These are phyloP conservation scores for Reticulascus tulasneorum DNA, from an alignment of 2,329 filamentous ascomycete genomes.

Conservation along the genomic window DNA sequence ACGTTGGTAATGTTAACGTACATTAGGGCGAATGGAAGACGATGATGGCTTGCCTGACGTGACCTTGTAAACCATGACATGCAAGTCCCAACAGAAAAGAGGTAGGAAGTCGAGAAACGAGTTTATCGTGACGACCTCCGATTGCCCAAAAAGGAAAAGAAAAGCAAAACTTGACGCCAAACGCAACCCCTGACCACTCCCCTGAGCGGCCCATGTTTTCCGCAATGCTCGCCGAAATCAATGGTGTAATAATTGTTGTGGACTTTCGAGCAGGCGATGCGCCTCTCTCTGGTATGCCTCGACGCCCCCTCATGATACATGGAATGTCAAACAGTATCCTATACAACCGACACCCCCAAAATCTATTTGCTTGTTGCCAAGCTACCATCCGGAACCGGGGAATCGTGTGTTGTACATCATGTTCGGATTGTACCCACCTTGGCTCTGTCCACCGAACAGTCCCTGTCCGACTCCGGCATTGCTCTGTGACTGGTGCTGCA, in stretches of 20 bases:
- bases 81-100: constrained; percentile 16
- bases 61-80: constrained; percentile 33
- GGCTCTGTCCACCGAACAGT: constrained; percentile 79
- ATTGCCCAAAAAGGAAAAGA: constrained; percentile 13
- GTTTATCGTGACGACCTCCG: constrained; percentile 13
- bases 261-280: constrained; percentile 5
- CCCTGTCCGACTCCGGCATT: constrained; percentile 83
- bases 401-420: constrained; percentile 66
- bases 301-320: constrained; percentile 16
- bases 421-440: constrained; percentile 92
- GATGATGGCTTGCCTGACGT: constrained; percentile 66
- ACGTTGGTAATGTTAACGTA: constrained; percentile 57
- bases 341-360: constrained; percentile 9
- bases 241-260: constrained; percentile 12
- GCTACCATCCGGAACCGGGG: constrained; percentile 18
- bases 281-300: constrained; percentile 9
- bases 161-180: constrained; percentile 15
- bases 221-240: constrained; percentile 42
- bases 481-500: constrained; percentile 82
- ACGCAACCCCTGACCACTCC: constrained; percentile 26
- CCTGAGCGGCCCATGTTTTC: constrained; percentile 13
- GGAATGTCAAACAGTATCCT: constrained; percentile 11
- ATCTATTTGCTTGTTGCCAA: constrained; percentile 6
- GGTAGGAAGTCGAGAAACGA: constrained; percentile 19
- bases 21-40: constrained; percentile 61